Conservation (phyloP, 768 basidiomycete species). For the Coprinellus aureogranulatus region DNA sequence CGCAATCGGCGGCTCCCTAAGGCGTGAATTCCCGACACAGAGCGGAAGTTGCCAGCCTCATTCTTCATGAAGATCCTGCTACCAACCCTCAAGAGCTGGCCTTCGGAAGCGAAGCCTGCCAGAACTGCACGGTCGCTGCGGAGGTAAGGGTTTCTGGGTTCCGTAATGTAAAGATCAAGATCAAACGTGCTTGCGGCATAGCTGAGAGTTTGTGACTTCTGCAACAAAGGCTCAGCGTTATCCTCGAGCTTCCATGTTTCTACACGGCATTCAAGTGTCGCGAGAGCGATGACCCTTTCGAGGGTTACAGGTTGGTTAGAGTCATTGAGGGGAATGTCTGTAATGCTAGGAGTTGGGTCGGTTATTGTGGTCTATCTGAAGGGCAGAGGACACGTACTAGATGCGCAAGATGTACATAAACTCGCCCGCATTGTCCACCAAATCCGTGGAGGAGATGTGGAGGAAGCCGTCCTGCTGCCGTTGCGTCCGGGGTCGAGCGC, state of each 20-base stretch:
- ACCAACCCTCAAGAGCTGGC: constrained; percentile 6
- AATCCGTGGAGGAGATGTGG: background rate
- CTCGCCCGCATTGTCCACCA: background rate
- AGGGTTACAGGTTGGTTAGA: background rate
- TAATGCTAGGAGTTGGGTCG: background rate
- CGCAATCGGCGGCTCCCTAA: background rate
- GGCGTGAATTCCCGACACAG: background rate
- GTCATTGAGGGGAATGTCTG: background rate
- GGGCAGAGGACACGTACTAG: background rate
- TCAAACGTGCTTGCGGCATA: background rate
- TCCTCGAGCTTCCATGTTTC: background rate
- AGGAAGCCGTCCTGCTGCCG: background rate
- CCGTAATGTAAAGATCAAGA: background rate
- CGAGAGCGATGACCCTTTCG: background rate
- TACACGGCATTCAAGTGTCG: background rate
- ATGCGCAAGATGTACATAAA: background rate
- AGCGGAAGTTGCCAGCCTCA: background rate
- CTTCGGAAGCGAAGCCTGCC: constrained; percentile 6
- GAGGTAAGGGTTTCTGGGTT: background rate
- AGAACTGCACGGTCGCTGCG: background rate
- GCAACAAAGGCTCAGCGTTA: background rate
- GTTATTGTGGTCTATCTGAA: too few species aligned
- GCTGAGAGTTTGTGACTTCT: background rate
- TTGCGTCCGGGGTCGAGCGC: background rate
- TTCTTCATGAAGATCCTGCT: constrained; percentile 7